These are phyloP conservation scores for Ceratobasidium sp. DNA, from an alignment of 1,284 basidiomycete genomes.

Conservation along the genomic window DNA sequence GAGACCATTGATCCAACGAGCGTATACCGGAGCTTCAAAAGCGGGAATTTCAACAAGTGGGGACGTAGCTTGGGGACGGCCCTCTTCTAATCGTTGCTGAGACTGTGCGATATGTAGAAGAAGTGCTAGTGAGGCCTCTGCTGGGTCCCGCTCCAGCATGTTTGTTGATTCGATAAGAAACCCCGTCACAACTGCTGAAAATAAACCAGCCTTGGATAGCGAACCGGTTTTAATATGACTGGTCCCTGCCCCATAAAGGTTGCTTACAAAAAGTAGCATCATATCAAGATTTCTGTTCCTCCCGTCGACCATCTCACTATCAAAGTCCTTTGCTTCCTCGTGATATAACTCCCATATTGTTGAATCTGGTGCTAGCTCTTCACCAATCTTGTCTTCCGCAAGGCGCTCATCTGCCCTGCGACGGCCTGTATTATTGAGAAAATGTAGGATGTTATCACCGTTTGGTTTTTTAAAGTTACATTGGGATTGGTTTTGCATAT, in stretches of 20 bases:
- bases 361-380: slow-evolving; percentile 15
- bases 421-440: too few species aligned
- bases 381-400: slow-evolving; percentile 4
- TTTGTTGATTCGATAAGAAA: slow-evolving; percentile 16
- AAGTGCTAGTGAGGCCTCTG: background rate
- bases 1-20: slow-evolving; percentile 14
- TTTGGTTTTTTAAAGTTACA: too few species aligned
- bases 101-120: background rate
- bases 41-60: background rate
- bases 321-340: slow-evolving; percentile 20
- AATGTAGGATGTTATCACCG: too few species aligned
- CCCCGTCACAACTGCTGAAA: slow-evolving; percentile 19
- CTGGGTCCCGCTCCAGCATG: slow-evolving; percentile 1
- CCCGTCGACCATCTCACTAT: background rate
- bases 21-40: background rate
- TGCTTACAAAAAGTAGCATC: slow-evolving; percentile 20
- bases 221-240: background rate
- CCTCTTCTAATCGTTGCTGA: slow-evolving; percentile 4
- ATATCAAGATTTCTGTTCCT: slow-evolving; percentile 14
- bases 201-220: slow-evolving; percentile 9
- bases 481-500: too few species aligned
- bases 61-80: background rate
- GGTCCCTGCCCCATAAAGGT: background rate
- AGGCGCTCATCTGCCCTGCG: too few species aligned
- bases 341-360: slow-evolving; percentile 14